Base-by-base conservation (phyloP, 2,329 filamentous ascomycete genomes). In the Xylaria sp. region DNA sequence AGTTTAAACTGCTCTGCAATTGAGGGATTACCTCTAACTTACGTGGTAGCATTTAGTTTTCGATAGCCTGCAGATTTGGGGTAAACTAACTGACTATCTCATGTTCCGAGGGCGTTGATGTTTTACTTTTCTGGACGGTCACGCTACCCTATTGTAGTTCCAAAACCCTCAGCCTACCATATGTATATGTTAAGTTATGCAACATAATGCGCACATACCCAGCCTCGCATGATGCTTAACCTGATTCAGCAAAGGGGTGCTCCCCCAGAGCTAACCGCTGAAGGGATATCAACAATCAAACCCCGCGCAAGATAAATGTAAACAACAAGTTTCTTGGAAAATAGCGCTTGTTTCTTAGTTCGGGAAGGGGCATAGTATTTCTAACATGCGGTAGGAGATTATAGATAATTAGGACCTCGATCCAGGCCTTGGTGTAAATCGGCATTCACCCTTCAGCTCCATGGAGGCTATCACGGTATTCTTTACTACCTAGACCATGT, bases 131-230 rank as follows among this genome's bases (percentile, higher is more conserved):
- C 9, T 9, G 6, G 12, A 59, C 32, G 9, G 13, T 40, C 40
- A 61, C 40, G 12, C 10, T 50, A 44, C 35, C 32, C 16, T 58
- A 16, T 25, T 12, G 27, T 29, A 53, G 42, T 16, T 42, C 9
- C 8, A n/a, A 44, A 27, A 1, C n/a, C 16, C 44, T 61, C 2
- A 32, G 23, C 10, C 32, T 40, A 44, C 6, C 35, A 16, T 44
- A 44, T 21, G 40, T 13, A 5, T 53, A 60, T 65, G 13, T 21
- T 50, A n/a, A 44, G 21, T 23, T 48, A 60, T 60, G 57, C 40
- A 48, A 44, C 27, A 16, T 10, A 35, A 10, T 35, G 32, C 5
- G 32, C 40, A 23, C 63, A 29, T 35, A 42, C 13, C 29, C 53
- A 18, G 29, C 27, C 51, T 53, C 29, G 9, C n/a, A n/a, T 63